Base-by-base conservation (phyloP, 257 asterid species). In the Sherardia arvensis region DNA sequence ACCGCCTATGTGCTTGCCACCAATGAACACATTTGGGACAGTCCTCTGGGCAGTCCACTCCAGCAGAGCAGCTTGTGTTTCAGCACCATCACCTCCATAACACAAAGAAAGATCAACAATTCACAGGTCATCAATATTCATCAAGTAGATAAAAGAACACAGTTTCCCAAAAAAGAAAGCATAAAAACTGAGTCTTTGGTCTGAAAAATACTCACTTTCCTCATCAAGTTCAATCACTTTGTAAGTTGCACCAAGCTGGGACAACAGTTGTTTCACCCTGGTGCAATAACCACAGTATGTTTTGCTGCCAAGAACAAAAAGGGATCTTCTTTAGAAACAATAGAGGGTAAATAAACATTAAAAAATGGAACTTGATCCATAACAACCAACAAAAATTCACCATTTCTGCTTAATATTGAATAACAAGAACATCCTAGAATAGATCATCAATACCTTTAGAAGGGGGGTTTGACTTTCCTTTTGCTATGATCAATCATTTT, bases 21-120 rank as follows among this genome's bases (percentile, higher is more conserved):
- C 84, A 65, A 90, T 79, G 72, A 90, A 90, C 49, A 87, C 93
- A 53, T 87, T 87, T 0, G 97, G 96, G 59, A 87, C 97, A 11
- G 91, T 90, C 53, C 87, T 76, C 75, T 83, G 97, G 68, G 87
- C 88, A 0, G 93, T 80, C 97, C 96, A 90, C 81, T 85, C 89
- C 0, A 66, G 76, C 38, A 90, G 78, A 20, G 96, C 96, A 18
- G 77, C 26, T 78, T 90, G 97, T 22, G 82, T 81, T 14, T 49
- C 93, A 56, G 54, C 72, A 43, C 96, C 95, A 73, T 84, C 97
- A 57, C 75, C 97, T 90, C 75, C 69, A 61, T n/a, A 21, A 53
- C 18, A 30, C 22, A 17, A 23, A 47, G 65, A 17, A 23, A 47
- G 65, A 20, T 4, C 49, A 43, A 14, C n/a, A 15, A 43, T 43